phyloP scores from a whole-genome alignment of 139 green algal species.

The Desmodesmus armatus region DNA sequence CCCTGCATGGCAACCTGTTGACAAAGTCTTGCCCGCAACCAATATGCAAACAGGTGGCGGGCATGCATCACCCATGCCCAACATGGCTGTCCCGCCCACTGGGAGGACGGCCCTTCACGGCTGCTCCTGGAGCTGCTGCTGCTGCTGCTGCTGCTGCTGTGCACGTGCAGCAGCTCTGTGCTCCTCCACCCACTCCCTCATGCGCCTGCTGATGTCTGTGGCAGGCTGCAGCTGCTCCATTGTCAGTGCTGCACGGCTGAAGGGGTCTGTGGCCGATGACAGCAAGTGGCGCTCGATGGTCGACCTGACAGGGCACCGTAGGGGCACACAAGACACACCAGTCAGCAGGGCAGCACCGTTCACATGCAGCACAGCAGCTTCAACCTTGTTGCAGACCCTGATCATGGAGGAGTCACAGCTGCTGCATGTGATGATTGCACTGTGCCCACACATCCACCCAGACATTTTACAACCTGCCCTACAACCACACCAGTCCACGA shows the following conservation, averaged over 20 bases:
- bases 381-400: background rate
- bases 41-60: too few relatives aligned
- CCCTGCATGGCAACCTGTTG: too few relatives aligned
- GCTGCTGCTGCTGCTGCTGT: constrained; percentile 15
- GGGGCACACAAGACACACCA: background rate
- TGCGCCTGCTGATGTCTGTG: constrained; percentile 51
- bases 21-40: too few relatives aligned
- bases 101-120: background rate
- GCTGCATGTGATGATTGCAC: background rate
- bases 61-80: too few relatives aligned
- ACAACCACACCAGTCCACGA: background rate
- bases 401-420: background rate
- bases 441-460: background rate
- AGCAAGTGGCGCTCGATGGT: constrained; percentile 46
- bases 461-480: background rate
- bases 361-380: background rate
- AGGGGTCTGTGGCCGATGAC: constrained; percentile 75
- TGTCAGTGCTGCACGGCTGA: constrained; percentile 70
- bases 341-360: too few relatives aligned
- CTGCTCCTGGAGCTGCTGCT: background rate
- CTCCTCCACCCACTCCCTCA: constrained; percentile 58
- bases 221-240: constrained; percentile 62
- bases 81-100: too few relatives aligned
- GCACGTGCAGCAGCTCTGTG: background rate
- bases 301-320: constrained; percentile 1